A percentile compares a stretch with the other conserved stretches of the same genome.
These are phyloP conservation scores for Prorocentrum cordatum DNA, from an alignment of 169 alveolate genomes.

Conservation along the genomic window DNA sequence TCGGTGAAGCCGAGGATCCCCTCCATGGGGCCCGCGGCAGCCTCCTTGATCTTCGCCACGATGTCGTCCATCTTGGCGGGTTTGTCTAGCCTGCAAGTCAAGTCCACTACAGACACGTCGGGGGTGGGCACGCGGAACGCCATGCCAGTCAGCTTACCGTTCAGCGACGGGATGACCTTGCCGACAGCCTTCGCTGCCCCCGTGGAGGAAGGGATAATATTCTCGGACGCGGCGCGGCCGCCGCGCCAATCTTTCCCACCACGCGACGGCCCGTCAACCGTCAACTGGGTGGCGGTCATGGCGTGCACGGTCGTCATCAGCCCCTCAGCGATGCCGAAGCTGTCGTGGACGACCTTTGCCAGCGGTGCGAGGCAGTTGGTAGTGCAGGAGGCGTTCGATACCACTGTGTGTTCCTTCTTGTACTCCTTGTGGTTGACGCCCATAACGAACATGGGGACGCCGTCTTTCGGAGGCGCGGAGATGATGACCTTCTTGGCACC, in stretches of 20 bases:
- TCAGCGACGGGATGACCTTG: slow-evolving; percentile 93
- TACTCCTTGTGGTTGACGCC: slow-evolving; percentile 96
- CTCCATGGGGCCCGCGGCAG: slow-evolving; percentile 80
- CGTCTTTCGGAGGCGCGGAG: slow-evolving; percentile 78
- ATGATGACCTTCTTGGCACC: slow-evolving; percentile 95
- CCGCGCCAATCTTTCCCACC: slow-evolving; percentile 94
- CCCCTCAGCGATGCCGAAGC: slow-evolving; percentile 96
- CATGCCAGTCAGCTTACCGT: slow-evolving; percentile 87
- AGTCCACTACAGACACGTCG: slow-evolving; percentile 98
- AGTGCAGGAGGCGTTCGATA: slow-evolving; percentile 99
- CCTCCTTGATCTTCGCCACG: slow-evolving; percentile 88
- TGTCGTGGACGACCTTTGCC: slow-evolving; percentile 94
- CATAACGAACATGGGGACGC: slow-evolving; percentile 93
- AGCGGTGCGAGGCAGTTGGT: slow-evolving; percentile 99
- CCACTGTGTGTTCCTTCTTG: slow-evolving; percentile 81
- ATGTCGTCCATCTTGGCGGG: slow-evolving; percentile 93
- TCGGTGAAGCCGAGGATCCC: slow-evolving; percentile 53
- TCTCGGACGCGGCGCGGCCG: slow-evolving; percentile 94
- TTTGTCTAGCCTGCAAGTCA: slow-evolving; percentile 91
- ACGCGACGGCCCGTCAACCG: slow-evolving; percentile 62
- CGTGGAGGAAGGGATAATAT: slow-evolving; percentile 98
- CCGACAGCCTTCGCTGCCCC: slow-evolving; percentile 99
- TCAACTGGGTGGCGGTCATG: slow-evolving; percentile 94
- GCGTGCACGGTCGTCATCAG: slow-evolving; percentile 99
- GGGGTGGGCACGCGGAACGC: slow-evolving; percentile 99